Evolutionary conservation across 192 early-diverging fungal species (phyloP), one percentile per base, ranked within the genome.

Genomic region (Podila minutissima): DNA sequence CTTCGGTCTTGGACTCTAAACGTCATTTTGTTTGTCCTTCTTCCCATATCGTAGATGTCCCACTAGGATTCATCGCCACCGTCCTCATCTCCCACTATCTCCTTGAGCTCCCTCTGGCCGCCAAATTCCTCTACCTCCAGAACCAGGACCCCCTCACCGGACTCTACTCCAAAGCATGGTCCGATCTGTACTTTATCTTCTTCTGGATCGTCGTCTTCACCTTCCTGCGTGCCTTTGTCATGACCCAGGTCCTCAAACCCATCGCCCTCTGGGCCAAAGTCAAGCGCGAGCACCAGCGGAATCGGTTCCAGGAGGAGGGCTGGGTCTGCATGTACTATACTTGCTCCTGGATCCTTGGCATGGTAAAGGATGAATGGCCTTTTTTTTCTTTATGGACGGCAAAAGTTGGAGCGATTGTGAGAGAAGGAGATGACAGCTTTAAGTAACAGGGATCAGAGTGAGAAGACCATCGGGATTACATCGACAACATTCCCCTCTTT

Each of bases 291-390:
- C 85, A 84, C 49, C 85, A 86, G 38, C 64, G 62, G n/a, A 72
- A 67, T 12, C 85, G 93, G 22, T 93, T 95, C 68, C 84, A 87
- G 60, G 93, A 95, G 59, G 92, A 94, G 37, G 86, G 90, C 3
- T 95, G 92, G 91, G 76, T 87, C 37, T 86, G 87, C 28, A 66
- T 95, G 17, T 95, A 92, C 78, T 95, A 92, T 72, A 82, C 85
- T 5, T n/a, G 83, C 12, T 89, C 88, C 26, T 89, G 84, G 66
- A 64, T 75, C 9, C 72, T 87, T 49, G 93, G 93, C 22, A 74
- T 91, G 72, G 89, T 90, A 84, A 84, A 87, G 86, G 13, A 46
- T 11, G 41, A 69, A 6, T 24, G n/a, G n/a, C n/a, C n/a, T 20
- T 32, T 62, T 60, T 20, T 19, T 71, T 35, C 4, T 61, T 19